Evolutionary conservation across 441 rosid genomes (phyloP).

Genomic region (Mallotus repandus): DNA sequence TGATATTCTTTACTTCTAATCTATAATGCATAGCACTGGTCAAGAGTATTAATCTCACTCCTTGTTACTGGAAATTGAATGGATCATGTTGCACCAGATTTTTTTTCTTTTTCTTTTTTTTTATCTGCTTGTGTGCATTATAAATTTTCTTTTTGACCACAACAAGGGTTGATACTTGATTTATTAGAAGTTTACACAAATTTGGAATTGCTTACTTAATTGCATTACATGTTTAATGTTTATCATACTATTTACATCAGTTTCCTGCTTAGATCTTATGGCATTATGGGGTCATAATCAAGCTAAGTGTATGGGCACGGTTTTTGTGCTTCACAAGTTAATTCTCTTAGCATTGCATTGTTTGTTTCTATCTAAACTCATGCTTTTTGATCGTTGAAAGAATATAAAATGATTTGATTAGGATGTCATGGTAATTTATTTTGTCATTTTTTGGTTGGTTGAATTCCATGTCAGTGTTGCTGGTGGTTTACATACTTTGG

Average conservation of each 20-base stretch:
- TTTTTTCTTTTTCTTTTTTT: not conserved
- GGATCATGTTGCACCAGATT: constrained; percentile 1
- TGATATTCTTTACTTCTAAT: not conserved
- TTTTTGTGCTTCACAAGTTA: not conserved
- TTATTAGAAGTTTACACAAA: not conserved
- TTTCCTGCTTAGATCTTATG: not conserved
- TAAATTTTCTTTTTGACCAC: not conserved
- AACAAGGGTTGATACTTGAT: not conserved
- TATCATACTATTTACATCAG: not conserved
- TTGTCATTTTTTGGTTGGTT: not conserved
- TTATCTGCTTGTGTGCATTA: not conserved
- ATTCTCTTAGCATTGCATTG: not conserved
- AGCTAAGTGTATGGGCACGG: not conserved
- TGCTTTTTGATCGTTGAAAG: not conserved
- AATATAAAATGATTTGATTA: not conserved
- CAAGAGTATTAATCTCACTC: not conserved
- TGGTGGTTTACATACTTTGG: not conserved
- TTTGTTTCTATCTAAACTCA: not conserved
- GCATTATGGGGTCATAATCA: not conserved
- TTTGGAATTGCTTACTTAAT: not conserved
- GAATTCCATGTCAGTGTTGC: not conserved
- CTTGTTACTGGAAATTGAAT: not conserved
- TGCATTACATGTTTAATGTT: not conserved
- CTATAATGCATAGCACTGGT: not conserved
- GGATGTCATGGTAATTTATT: not conserved